Evolutionary conservation across 1,284 basidiomycete genomes (phyloP).

Genomic region (Gomphus sp.): DNA sequence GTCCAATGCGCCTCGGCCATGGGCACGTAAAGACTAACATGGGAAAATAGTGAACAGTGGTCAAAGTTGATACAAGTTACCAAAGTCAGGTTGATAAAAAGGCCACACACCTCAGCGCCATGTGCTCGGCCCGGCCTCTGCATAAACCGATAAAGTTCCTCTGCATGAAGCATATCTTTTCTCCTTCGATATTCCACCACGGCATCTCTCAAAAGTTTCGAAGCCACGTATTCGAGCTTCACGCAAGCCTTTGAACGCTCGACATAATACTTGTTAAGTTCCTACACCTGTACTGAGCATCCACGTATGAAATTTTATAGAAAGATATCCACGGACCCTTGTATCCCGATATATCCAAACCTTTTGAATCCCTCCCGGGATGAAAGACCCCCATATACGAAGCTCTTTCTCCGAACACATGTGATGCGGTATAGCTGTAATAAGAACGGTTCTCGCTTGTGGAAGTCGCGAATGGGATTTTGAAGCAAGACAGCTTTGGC

Average conservation of each 20-base stretch:
- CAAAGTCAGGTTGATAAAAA: background rate
- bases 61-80: background rate
- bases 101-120: background rate
- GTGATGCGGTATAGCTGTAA: constrained; percentile 62
- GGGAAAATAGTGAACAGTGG: background rate
- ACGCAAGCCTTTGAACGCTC: constrained; percentile 45
- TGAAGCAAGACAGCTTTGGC: constrained; percentile 62
- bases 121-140: background rate
- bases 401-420: constrained; percentile 54
- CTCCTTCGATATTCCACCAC: constrained; percentile 26
- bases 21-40: background rate
- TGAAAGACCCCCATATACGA: constrained; percentile 52
- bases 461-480: constrained; percentile 52
- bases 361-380: constrained; percentile 70
- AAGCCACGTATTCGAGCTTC: constrained; percentile 58
- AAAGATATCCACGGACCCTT: constrained; percentile 11
- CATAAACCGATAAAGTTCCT: background rate
- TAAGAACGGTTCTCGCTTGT: constrained; percentile 70
- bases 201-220: constrained; percentile 47
- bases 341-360: constrained; percentile 67
- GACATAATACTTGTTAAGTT: constrained; percentile 55
- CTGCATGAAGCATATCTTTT: background rate
- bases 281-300: constrained; percentile 18
- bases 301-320: background rate
- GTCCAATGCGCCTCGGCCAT: background rate